phyloP scores from a whole-genome alignment of 2,329 filamentous ascomycete species.

The Cladophialophora bantiana region DNA sequence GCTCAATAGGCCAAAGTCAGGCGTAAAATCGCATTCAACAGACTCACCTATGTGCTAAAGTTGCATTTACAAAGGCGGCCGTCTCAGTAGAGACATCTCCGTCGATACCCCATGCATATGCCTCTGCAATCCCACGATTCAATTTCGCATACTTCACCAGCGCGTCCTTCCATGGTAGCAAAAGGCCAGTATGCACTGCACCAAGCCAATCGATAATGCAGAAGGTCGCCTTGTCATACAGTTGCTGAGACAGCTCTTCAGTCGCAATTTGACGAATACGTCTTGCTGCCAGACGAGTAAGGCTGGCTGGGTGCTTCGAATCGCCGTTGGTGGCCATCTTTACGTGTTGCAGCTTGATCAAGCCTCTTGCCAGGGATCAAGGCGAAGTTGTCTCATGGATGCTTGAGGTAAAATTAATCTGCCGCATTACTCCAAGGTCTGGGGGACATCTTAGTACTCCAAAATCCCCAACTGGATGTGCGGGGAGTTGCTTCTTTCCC shows the following conservation, averaged over 20 bases:
- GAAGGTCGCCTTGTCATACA: conserved; percentile 21
- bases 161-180: not conserved
- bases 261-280: conserved; percentile 16
- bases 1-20: not conserved
- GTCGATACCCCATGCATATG: conserved; percentile 4
- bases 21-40: not conserved
- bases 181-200: conserved; percentile 17
- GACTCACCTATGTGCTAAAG: conserved; percentile 26
- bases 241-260: not conserved
- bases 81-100: conserved; percentile 18
- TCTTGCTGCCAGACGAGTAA: conserved; percentile 28
- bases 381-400: not conserved
- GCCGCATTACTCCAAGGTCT: too few species aligned
- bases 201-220: conserved; percentile 22
- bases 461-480: too few species aligned
- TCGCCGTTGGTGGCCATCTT: conserved; percentile 14
- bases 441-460: too few species aligned
- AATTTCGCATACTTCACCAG: conserved; percentile 14
- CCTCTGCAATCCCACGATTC: conserved; percentile 9
- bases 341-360: not conserved
- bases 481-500: too few species aligned
- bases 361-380: not conserved
- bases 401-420: too few species aligned
- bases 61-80: conserved; percentile 27
- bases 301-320: conserved; percentile 5